Conservation (phyloP, 768 basidiomycete genomes). For the Serpula lacrymans region DNA sequence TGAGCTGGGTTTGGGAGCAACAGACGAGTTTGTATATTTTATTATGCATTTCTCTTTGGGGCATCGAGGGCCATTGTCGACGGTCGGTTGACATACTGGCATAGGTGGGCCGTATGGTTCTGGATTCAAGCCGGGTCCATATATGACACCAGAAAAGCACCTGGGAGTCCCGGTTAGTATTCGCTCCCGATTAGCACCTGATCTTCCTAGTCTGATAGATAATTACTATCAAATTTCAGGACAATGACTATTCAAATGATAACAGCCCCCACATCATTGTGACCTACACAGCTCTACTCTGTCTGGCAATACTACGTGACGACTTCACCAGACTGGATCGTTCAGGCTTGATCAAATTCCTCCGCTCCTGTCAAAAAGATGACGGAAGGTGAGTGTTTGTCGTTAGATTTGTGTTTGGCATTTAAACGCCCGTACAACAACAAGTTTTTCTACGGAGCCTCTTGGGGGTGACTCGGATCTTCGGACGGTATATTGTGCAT, state of each 20-base stretch:
- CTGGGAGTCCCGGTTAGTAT: slow-evolving; percentile 13
- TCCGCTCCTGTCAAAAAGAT: slow-evolving; percentile 66
- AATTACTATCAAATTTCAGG: slow-evolving; percentile 18
- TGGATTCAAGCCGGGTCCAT: slow-evolving; percentile 75
- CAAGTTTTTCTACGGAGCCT: slow-evolving; percentile 72
- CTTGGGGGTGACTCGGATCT: slow-evolving; percentile 71
- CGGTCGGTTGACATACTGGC: slow-evolving; percentile 7
- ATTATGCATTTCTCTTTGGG: slow-evolving; percentile 1
- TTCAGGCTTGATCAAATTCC: slow-evolving; percentile 58
- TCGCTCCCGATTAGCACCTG: slow-evolving; percentile 2
- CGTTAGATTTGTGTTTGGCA: slow-evolving; percentile 5
- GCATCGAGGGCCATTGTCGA: too few relatives aligned
- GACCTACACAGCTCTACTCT: slow-evolving; percentile 88
- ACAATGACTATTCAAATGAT: slow-evolving; percentile 42
- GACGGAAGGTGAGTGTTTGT: slow-evolving; percentile 73
- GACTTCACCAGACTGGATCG: slow-evolving; percentile 72
- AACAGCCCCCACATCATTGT: slow-evolving; percentile 84
- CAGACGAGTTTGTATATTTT: slow-evolving; percentile 51
- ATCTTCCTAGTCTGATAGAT: background rate
- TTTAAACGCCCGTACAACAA: slow-evolving; percentile 3
- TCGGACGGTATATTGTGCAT: slow-evolving; percentile 83
- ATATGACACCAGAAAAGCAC: slow-evolving; percentile 45
- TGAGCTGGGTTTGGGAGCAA: slow-evolving; percentile 87
- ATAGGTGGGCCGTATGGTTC: slow-evolving; percentile 57
- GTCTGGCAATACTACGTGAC: slow-evolving; percentile 84